Base-by-base conservation (phyloP, 257 asterid genomes). In the Solanum appendiculatum region DNA sequence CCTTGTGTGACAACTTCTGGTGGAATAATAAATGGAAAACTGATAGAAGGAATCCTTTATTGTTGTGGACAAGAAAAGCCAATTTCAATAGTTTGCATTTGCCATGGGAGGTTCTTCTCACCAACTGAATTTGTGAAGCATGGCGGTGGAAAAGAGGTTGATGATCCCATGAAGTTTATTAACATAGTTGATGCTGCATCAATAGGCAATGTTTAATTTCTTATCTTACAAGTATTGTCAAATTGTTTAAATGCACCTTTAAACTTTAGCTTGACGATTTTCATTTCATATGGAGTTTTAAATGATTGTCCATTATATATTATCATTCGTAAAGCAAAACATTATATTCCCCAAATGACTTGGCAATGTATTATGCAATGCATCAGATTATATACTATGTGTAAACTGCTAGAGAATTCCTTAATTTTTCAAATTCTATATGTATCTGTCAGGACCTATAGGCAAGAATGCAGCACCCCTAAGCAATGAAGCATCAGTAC, bases 111-210 rank as follows among this genome's bases (percentile, higher is more conserved):
- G 39, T 84, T 85, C 33, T 75, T 90, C 34, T 39, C 91, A 0
- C 73, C 87, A 13, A 87, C 89, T 18, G 91, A 85, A 14, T 90
- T 90, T 84, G 91, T 88, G 23, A 88, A 85, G 89, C 90, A 90
- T 63, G 88, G 83, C 2, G 89, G 88, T 9, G 86, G 85, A 6
- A 48, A 33, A 33, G 83, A 86, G 21, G 85, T 86, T 23, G 72
- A 31, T 34, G 42, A 87, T 27, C 87, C 87, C 54, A 37, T 37
- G 34, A 74, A 37, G 15, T 39, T 21, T 23, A 23, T 74, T 21
- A 39, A 74, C 6, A 21, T 37, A 23, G 44, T 39, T 74, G 10
- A 27, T 27, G 74, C 27, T 66, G 74, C 74, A 66, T 66, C 18
- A 14, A 33, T 66, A 66, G 37, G 37, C 21, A 66, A 66, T 66